phyloP scores from a whole-genome alignment of 179 eudicot species.

The Monotropa hypopitys region DNA sequence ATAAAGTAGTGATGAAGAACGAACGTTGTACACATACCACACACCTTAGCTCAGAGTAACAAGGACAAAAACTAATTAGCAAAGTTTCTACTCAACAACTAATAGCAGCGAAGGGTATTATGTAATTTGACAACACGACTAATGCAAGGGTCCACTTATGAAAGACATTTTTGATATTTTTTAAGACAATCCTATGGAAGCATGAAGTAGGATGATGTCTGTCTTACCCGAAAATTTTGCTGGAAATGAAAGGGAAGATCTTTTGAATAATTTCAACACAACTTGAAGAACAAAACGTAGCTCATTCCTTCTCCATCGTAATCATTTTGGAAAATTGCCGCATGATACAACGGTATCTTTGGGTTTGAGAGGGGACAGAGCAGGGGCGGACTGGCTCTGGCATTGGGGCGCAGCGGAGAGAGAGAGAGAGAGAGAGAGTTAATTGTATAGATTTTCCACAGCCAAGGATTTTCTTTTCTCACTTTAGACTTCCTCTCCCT shows the following conservation, averaged over 20 bases:
- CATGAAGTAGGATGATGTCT: not conserved
- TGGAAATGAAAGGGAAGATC: constrained; percentile 69
- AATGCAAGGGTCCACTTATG: not conserved
- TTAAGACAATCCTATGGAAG: not conserved
- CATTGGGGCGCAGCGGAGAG: no score
- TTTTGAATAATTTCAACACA: constrained; percentile 55
- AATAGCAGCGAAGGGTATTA: not conserved
- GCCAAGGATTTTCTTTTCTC: no score
- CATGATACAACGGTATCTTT: constrained; percentile 78
- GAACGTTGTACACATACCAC: not conserved
- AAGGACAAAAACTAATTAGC: constrained; percentile 2
- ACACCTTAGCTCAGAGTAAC: constrained; percentile 60
- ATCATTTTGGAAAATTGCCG: constrained; percentile 66
- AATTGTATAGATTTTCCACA: no score
- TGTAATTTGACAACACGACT: not conserved
- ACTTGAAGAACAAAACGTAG: constrained; percentile 65
- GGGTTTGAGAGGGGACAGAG: not conserved
- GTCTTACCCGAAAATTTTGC: constrained; percentile 59
- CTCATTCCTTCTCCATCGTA: constrained; percentile 82
- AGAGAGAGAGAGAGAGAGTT: not conserved
- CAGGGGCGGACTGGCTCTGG: no score
- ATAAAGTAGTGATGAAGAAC: no score
- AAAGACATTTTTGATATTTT: not conserved
- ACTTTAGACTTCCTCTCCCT: no score
- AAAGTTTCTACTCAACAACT: not conserved